Evolutionary conservation across 805 yeast species (phyloP).

Genomic region (Candida awuae): DNA sequence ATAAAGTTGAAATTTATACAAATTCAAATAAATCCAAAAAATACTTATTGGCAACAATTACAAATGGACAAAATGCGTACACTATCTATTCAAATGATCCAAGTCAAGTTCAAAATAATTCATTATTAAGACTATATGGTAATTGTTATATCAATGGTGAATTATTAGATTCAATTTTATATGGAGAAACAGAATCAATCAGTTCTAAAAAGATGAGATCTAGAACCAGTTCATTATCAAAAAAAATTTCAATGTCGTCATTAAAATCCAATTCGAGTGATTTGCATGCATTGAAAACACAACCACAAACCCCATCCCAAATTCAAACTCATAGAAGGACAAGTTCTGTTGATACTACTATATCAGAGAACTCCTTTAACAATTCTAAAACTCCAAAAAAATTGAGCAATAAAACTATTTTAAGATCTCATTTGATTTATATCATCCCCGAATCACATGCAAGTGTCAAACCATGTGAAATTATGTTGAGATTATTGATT

Average conservation of each 20-base stretch:
- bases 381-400: conserved; percentile 19
- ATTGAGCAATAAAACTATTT: conserved; percentile 18
- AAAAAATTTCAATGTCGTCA: conserved; percentile 25
- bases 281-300: too few species aligned
- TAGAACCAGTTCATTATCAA: conserved; percentile 15
- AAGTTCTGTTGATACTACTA: conserved; percentile 22
- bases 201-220: conserved; percentile 2
- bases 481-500: conserved; percentile 59
- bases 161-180: conserved; percentile 13
- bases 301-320: too few species aligned
- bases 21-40: conserved; percentile 42
- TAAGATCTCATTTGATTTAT: conserved; percentile 25
- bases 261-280: conserved; percentile 17
- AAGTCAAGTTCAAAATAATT: conserved; percentile 47
- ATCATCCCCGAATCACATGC: conserved; percentile 63
- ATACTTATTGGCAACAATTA: conserved; percentile 42
- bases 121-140: conserved; percentile 49
- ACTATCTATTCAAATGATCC: conserved; percentile 55
- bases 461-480: conserved; percentile 64
- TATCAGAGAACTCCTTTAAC: conserved; percentile 20
- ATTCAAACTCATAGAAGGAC: conserved; percentile 16
- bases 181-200: conserved; percentile 13
- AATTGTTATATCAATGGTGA: conserved; percentile 40
- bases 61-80: conserved; percentile 37
- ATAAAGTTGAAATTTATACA: conserved; percentile 46